Conservation (phyloP, 225 moss, liverwort and hornwort species). For the Bryum argenteum region DNA sequence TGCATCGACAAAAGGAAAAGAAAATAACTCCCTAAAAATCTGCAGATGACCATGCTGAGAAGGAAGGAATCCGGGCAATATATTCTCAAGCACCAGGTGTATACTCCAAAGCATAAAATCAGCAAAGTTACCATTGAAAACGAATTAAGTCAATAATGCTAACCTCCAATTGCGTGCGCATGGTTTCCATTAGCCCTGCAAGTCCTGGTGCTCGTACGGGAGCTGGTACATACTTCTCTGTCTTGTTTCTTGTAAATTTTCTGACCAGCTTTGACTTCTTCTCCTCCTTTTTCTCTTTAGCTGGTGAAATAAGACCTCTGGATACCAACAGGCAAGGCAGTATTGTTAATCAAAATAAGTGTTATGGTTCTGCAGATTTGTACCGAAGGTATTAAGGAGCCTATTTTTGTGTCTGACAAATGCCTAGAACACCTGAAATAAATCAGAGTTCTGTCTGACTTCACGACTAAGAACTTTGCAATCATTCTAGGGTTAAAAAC, state of each 20-base stretch:
- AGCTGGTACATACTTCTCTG: conserved; percentile 74
- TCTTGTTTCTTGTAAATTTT: conserved; percentile 75
- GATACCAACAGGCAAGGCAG: conserved; percentile 21
- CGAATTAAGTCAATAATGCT: conserved; percentile 14
- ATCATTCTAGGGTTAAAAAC: conserved; percentile 12
- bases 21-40: conserved; percentile 18
- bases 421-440: not conserved
- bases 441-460: not conserved
- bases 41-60: conserved; percentile 3
- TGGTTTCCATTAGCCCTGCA: conserved; percentile 96
- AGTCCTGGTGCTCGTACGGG: conserved; percentile 80
- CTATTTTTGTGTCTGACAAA: conserved; percentile 13
- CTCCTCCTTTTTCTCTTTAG: conserved; percentile 91
- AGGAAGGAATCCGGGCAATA: not conserved
- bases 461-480: conserved; percentile 4
- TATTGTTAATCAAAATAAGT: conserved; percentile 11
- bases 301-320: conserved; percentile 84
- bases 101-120: not conserved
- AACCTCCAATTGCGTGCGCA: conserved; percentile 94
- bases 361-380: conserved; percentile 2
- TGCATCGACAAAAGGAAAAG: conserved; percentile 11
- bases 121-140: conserved; percentile 24
- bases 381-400: not conserved
- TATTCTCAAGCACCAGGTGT: not conserved
- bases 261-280: conserved; percentile 78